Evolutionary conservation across 495 filamentous ascomycete genomes (phyloP).

Genomic region (Tuber brumale): DNA sequence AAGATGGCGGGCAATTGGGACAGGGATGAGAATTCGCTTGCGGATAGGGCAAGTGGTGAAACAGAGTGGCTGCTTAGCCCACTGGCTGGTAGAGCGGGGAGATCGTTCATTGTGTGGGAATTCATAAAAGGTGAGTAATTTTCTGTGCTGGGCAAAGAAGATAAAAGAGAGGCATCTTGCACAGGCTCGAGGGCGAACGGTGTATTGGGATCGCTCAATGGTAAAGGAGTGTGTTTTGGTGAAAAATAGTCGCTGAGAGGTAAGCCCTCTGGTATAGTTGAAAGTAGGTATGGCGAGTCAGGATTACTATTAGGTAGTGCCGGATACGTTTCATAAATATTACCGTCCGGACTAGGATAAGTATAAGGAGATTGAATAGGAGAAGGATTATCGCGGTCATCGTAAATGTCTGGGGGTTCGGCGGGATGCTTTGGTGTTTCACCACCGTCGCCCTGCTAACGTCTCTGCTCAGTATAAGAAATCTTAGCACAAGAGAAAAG

Average conservation of each 20-base stretch:
- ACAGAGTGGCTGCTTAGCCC: neutral
- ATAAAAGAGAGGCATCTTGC: neutral
- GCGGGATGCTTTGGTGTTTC: slow-evolving; percentile 18
- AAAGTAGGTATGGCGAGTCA: slow-evolving; percentile 6
- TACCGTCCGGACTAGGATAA: slow-evolving; percentile 14
- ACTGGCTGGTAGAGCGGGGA: slow-evolving; percentile 25
- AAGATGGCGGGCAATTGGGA: neutral
- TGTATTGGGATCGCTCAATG: slow-evolving; percentile 1
- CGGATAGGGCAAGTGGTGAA: neutral
- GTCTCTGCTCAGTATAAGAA: slow-evolving; percentile 26
- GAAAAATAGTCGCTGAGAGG: neutral
- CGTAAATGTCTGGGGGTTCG: slow-evolving; percentile 18
- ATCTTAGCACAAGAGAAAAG: slow-evolving; percentile 3
- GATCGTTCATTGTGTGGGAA: neutral
- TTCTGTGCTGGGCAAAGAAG: neutral
- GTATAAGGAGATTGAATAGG: slow-evolving; percentile 26
- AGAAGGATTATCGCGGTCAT: slow-evolving; percentile 31
- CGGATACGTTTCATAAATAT: slow-evolving; percentile 35
- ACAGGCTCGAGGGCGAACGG: neutral
- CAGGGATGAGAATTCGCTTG: neutral
- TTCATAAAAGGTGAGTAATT: neutral
- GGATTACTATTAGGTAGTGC: slow-evolving; percentile 25
- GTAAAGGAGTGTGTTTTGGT: slow-evolving; percentile 4
- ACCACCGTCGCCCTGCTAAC: slow-evolving; percentile 19
- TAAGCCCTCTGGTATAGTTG: neutral